Evolutionary conservation across 140 eudicot species (phyloP).

Genomic region (Anethum foeniculum): DNA sequence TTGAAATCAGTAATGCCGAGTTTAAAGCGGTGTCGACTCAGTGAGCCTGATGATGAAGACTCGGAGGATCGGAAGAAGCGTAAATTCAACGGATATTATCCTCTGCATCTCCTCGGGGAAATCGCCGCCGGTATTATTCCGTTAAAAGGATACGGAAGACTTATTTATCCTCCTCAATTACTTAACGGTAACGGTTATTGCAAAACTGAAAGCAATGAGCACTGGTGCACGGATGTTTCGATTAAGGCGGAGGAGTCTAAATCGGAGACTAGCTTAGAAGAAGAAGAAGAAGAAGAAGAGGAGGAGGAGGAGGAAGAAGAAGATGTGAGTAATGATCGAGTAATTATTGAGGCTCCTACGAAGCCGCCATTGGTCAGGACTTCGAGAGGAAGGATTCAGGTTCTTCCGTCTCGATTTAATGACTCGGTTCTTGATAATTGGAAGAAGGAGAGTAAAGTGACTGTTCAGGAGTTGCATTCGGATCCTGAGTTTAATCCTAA

Average conservation of each 20-base stretch:
- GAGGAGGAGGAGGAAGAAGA: neutral
- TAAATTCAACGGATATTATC: slow-evolving; percentile 41
- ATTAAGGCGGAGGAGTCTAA: slow-evolving; percentile 30
- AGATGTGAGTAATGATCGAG: slow-evolving; percentile 20
- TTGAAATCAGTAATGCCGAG: slow-evolving; percentile 98
- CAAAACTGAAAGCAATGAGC: neutral
- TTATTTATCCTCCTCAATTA: neutral
- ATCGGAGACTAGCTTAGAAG: neutral
- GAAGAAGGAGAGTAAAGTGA: slow-evolving; percentile 64
- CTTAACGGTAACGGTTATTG: neutral
- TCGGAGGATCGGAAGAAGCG: slow-evolving; percentile 50
- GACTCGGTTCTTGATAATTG: slow-evolving; percentile 91
- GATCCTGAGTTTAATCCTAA: slow-evolving; percentile 57
- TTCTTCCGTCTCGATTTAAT: slow-evolving; percentile 77
- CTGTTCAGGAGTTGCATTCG: slow-evolving; percentile 21
- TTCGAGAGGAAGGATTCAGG: slow-evolving; percentile 92
- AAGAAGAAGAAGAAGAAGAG: neutral
- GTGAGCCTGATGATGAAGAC: slow-evolving; percentile 57
- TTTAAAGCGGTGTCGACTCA: slow-evolving; percentile 67
- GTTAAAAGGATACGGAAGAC: slow-evolving; percentile 35
- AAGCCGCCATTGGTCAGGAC: slow-evolving; percentile 90
- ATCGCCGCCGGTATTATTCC: slow-evolving; percentile 69
- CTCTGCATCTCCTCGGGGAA: slow-evolving; percentile 76
- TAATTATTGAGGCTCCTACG: slow-evolving; percentile 28
- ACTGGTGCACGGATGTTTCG: slow-evolving; percentile 23